Evolutionary conservation across 345 rosid species (phyloP), one percentile per base, ranked within the genome.

Genomic region (Carallia pectinifolia): DNA sequence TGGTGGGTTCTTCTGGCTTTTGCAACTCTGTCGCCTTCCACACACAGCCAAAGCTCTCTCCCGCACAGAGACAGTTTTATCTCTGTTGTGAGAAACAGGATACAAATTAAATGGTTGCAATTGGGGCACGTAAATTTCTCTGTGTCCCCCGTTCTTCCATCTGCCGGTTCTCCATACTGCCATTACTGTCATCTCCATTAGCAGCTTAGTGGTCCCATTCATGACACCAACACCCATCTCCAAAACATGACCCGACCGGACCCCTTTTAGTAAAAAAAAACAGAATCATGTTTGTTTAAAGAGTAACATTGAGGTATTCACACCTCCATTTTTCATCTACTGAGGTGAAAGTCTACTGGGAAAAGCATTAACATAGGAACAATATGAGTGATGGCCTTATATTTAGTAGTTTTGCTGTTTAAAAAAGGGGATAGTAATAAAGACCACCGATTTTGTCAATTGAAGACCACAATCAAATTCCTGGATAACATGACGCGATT

Each of bases 41-140:
- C 77, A 76, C 76, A 79, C 34, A 53, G 76, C 76, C 78, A 75
- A 61, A 18, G 62, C 77, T 74, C 76, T 76, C 79, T 69, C 84
- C 82, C 62, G 44, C 77, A 74, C 79, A 68, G 89, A 83, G 87
- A 81, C 83, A 87, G 70, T 30, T 69, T 79, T 60, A 60, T 65
- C 66, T 61, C 70, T 85, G 86, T 80, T 78, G 79, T 77, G 80
- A 68, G 68, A 73, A 79, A 81, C 60, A 79, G 83, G 71, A 67
- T 76, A 81, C 87, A 84, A 62, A 75, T 80, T 77, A 79, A 82
- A 86, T 77, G 88, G 85, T 74, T 79, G 73, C 47, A 76, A 82
- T 67, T 87, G 90, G 85, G 65, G 85, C 86, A 84, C 86, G 84
- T 82, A 83, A 66, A 61, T 75, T 65, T 79, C 52, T 73, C 59